Evolutionary conservation across 805 yeast species (phyloP), one percentile per base, ranked within the genome.

Genomic region (Deakozyma indianensis): DNA sequence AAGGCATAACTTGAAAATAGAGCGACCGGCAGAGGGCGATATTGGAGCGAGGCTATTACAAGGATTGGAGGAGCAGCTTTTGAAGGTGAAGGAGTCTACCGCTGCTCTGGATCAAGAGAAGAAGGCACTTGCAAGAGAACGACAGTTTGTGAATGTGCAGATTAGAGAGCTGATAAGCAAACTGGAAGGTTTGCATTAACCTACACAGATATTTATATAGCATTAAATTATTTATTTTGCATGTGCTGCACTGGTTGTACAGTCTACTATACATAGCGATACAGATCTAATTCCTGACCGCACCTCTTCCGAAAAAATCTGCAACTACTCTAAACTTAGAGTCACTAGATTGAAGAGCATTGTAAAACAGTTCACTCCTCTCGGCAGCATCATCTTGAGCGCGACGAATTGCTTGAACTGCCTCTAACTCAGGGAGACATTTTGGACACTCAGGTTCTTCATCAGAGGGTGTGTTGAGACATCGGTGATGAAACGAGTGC

Each of bases 261-360:
- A 14, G 4, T 14, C 18, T 16, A 21, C 15, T 4, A 4, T 38
- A 38, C n/a, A 44, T 4, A n/a, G 23, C 9, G 4, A 22, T n/a
- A n/a, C n/a, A n/a, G n/a, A n/a, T n/a, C n/a, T n/a, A 4, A 11
- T 28, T n/a, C 25, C 22, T 43, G 76, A 88, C 73, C 0, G 82
- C 90, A 1, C 98, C 98, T 47, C 87, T 74, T 1, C 96, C 95
- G 41, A 88, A 73, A 59, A 80, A 88, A 46, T 85, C 94, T 48
- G 81, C 73, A 44, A 90, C 73, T 2, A 80, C 79, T 56, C 77
- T 80, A 60, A 88, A 80, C 51, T 83, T 73, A 52, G 82, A 84
- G 3, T 62, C 70, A 35, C 70, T 62, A 1, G 64, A 65, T 2
- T 59, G 63, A 47, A 92, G 60, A 3, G 80, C 70, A 27, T 70